These are phyloP conservation scores for Solanum sparsipilum DNA, from an alignment of 257 asterid genomes.

Conservation along the genomic window DNA sequence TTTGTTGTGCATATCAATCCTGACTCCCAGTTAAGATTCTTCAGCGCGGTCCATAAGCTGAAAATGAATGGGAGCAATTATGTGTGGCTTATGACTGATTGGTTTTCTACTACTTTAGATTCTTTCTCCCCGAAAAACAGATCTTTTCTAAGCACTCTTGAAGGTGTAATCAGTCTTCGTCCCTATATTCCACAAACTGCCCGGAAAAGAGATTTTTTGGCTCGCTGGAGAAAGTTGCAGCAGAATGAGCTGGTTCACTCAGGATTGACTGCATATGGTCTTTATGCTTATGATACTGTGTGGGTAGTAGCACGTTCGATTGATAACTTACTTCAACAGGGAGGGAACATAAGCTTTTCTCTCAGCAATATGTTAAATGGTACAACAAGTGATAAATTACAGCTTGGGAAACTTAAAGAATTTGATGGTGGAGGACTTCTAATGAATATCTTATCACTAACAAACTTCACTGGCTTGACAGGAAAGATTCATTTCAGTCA, in stretches of 20 bases:
- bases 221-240: slow-evolving; percentile 19
- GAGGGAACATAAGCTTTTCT: slow-evolving; percentile 11
- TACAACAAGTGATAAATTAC: neutral
- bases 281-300: slow-evolving; percentile 28
- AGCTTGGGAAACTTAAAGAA: slow-evolving; percentile 9
- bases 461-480: slow-evolving; percentile 19
- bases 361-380: neutral
- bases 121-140: slow-evolving; percentile 20
- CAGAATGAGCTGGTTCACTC: neutral
- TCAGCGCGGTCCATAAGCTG: slow-evolving; percentile 38
- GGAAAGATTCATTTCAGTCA: slow-evolving; percentile 16
- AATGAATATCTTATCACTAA: neutral
- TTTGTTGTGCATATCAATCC: slow-evolving; percentile 62
- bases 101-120: slow-evolving; percentile 69
- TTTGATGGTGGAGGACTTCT: slow-evolving; percentile 17
- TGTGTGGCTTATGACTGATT: slow-evolving; percentile 78
- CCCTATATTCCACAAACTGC: slow-evolving; percentile 12
- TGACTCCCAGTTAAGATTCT: slow-evolving; percentile 25
- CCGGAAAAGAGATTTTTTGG: neutral
- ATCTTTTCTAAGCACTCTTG: slow-evolving; percentile 1
- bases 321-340: neutral
- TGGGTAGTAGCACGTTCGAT: slow-evolving; percentile 21
- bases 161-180: slow-evolving; percentile 22
- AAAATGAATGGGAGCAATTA: slow-evolving; percentile 70
- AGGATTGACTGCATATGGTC: slow-evolving; percentile 15